Conservation (phyloP, 1,284 basidiomycete species). For the Inonotus hispidus region DNA sequence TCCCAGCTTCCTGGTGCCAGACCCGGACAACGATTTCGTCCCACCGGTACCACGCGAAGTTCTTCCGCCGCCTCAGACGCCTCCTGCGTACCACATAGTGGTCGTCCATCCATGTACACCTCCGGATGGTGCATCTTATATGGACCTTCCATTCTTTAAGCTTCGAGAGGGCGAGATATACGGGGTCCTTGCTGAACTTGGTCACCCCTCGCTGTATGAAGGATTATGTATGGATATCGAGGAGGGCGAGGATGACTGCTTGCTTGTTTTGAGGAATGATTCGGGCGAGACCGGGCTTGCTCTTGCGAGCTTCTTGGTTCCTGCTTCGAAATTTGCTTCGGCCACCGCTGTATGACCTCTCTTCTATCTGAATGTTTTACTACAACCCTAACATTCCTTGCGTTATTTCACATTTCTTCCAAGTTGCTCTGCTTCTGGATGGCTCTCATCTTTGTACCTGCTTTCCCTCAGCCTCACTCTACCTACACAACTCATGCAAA, state of each 20-base stretch:
- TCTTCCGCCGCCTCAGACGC: slow-evolving; percentile 14
- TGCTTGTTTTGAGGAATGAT: slow-evolving; percentile 54
- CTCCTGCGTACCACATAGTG: slow-evolving; percentile 55
- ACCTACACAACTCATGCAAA: too few relatives aligned
- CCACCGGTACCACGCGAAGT: slow-evolving; percentile 11
- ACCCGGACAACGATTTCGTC: slow-evolving; percentile 14
- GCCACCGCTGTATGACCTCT: neutral
- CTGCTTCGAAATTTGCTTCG: slow-evolving; percentile 23
- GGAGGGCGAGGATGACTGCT: slow-evolving; percentile 68
- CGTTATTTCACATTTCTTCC: too few relatives aligned
- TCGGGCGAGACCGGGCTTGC: slow-evolving; percentile 65
- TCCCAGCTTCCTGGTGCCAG: slow-evolving; percentile 21
- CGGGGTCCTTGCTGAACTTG: slow-evolving; percentile 66
- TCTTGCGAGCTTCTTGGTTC: slow-evolving; percentile 71
- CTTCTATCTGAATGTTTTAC: neutral
- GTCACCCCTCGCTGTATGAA: slow-evolving; percentile 65
- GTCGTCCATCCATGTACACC: slow-evolving; percentile 64
- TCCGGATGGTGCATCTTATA: slow-evolving; percentile 58
- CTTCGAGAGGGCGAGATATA: slow-evolving; percentile 55
- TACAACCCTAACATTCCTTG: too few relatives aligned
- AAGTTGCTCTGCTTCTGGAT: too few relatives aligned
- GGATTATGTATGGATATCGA: slow-evolving; percentile 71
- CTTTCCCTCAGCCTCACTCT: too few relatives aligned
- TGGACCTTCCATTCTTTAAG: slow-evolving; percentile 66
- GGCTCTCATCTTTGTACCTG: neutral